Evolutionary conservation across 2,329 filamentous ascomycete species (phyloP).

Genomic region (Lasiodiplodia sp.): DNA sequence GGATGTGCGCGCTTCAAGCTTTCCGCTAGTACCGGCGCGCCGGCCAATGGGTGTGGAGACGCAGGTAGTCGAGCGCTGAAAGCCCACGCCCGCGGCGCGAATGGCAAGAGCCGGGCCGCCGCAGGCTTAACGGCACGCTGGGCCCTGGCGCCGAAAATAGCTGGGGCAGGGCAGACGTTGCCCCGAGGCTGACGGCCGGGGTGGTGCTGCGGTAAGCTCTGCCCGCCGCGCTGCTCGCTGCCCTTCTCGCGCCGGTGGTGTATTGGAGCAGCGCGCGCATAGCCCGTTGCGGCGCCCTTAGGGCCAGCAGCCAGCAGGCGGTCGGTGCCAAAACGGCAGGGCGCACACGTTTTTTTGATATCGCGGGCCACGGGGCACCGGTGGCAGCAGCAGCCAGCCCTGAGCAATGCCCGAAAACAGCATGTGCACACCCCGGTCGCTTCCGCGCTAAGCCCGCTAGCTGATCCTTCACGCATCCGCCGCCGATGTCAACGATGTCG

Average conservation of each 20-base stretch:
- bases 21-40: slow-evolving; percentile 16
- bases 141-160: slow-evolving; percentile 20
- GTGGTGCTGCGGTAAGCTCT: slow-evolving; percentile 11
- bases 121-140: slow-evolving; percentile 14
- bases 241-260: background rate
- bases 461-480: slow-evolving; percentile 17
- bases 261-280: slow-evolving; percentile 20
- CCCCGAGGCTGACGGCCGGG: slow-evolving; percentile 24
- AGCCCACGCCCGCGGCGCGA: slow-evolving; percentile 22
- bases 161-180: slow-evolving; percentile 20
- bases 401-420: background rate
- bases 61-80: background rate
- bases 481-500: slow-evolving; percentile 16
- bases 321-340: slow-evolving; percentile 11
- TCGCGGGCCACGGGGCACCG: slow-evolving; percentile 17
- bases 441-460: slow-evolving; percentile 21
- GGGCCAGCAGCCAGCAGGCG: slow-evolving; percentile 4
- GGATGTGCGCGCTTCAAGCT: slow-evolving; percentile 16
- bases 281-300: slow-evolving; percentile 2
- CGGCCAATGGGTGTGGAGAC: slow-evolving; percentile 24
- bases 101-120: slow-evolving; percentile 19
- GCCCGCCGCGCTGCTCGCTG: slow-evolving; percentile 1
- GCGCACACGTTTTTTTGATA: slow-evolving; percentile 25
- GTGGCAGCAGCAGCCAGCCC: background rate
- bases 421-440: slow-evolving; percentile 17